Base-by-base conservation (phyloP, 345 rosid genomes). In the Salix exigua region DNA sequence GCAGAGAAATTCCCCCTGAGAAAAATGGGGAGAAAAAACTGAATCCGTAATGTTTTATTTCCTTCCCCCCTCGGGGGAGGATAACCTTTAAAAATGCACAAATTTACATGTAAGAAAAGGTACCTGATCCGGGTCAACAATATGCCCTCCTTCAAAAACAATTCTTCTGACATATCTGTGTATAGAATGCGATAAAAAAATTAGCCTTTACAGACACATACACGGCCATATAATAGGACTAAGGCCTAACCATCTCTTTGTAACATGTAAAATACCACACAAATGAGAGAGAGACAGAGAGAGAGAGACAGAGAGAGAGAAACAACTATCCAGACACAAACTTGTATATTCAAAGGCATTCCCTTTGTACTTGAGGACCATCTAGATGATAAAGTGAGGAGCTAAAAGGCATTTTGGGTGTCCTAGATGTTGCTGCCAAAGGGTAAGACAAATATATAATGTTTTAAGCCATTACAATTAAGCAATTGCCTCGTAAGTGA, bases 1-100 rank as follows among this genome's bases (percentile, higher is more conserved):
- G 77, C 99, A 96, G 44, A 96, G 92, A 83, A 96, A 92, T 86
- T 96, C 99, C 71, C 71, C 98, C 99, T 95, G 84, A 68, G 61
- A 80, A 80, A 80, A 74, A 35, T 63, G 72, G 58, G 7, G 26
- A 62, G 73, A 71, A 6, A 31, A 4, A 28, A 66, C 48, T 63
- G 66, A 64, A 58, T 44, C 53, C 60, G 23, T 14, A 77, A 53
- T 35, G 38, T 21, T 38, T 53, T 42, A 25, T 18, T 38, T 30
- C 4, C 26, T 33, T 3, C 17, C 50, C 17, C 5, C 17, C 4
- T 4, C 50, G 4, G 30, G 62, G 51, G 33, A 70, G 28, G 51
- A 11, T 44, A 53, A 37, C 26, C 46, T 19, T 33, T 19, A 18
- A 35, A 50, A 21, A 46, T 31, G 68, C 53, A 46, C 6, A 71